Conservation (phyloP, 2,329 filamentous ascomycete species). For the Catunica adiposa region DNA sequence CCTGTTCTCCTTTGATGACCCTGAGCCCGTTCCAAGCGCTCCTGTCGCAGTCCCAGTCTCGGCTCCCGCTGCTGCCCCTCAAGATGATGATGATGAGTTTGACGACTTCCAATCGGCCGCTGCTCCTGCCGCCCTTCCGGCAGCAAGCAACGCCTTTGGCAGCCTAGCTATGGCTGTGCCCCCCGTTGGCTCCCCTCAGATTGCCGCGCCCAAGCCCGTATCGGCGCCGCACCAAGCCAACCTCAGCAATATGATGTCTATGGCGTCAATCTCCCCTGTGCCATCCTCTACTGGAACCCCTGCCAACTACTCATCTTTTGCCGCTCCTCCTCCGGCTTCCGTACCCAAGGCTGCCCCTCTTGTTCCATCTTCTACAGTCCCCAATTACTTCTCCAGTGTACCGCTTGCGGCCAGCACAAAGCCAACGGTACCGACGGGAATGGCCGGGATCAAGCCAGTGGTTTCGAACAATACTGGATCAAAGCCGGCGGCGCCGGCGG, state of each 20-base stretch:
- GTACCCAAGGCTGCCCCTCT: constrained; percentile 17
- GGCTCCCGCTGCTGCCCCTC: constrained; percentile 4
- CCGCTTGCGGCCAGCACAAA: constrained; percentile 16
- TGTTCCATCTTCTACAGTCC: constrained; percentile 55
- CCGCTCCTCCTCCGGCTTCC: constrained; percentile 26
- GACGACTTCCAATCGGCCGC: constrained; percentile 92
- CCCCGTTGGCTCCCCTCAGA: constrained; percentile 36
- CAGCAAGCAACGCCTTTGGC: constrained; percentile 14
- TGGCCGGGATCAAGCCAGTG: constrained; percentile 16
- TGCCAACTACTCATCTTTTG: constrained; percentile 49
- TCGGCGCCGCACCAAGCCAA: constrained; percentile 68
- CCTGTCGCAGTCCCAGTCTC: constrained; percentile 25
- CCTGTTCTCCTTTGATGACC: constrained; percentile 82
- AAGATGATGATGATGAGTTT: constrained; percentile 75
- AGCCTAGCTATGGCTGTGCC: constrained; percentile 31
- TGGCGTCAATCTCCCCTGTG: constrained; percentile 67
- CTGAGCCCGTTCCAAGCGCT: constrained; percentile 30
- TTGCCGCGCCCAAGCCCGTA: constrained; percentile 58
- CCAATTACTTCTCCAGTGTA: constrained; percentile 92
- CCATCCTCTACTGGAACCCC: constrained; percentile 39
- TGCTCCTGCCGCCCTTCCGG: constrained; percentile 30
- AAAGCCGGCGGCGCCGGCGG: constrained; percentile 34
- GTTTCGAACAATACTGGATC: constrained; percentile 24
- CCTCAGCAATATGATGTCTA: constrained; percentile 60
- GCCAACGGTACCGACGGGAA: neutral